Percentiles rank a stretch among this genome's conserved stretches.
Conservation (phyloP, 2,329 filamentous ascomycete species). For the Triangularia setosa region DNA sequence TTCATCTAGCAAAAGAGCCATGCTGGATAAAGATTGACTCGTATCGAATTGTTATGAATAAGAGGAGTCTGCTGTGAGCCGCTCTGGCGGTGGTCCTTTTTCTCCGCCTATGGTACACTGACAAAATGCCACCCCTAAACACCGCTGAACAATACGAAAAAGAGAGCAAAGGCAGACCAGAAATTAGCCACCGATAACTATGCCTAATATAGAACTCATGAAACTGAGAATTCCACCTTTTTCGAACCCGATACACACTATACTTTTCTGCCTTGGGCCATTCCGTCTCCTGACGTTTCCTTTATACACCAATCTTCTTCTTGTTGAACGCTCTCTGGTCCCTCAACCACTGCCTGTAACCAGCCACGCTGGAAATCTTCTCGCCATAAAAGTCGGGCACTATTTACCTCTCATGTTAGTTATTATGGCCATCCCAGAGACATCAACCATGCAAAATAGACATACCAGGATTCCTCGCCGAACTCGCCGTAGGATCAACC, state of each 20-base stretch:
- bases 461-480: constrained; percentile 76
- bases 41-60: not conserved
- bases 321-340: constrained; percentile 96
- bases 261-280: constrained; percentile 39
- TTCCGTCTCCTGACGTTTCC: constrained; percentile 37
- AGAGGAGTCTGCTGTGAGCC: constrained; percentile 20
- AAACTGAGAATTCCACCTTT: not conserved
- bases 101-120: constrained; percentile 21
- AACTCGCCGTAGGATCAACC: constrained; percentile 85
- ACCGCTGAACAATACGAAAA: constrained; percentile 7
- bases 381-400: constrained; percentile 98
- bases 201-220: not conserved
- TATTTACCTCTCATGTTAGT: constrained; percentile 24
- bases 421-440: not conserved
- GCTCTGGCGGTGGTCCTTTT: constrained; percentile 12
- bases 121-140: constrained; percentile 14
- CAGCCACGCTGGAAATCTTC: constrained; percentile 90
- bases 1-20: constrained; percentile 39
- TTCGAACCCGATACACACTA: not conserved
- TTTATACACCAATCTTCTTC: constrained; percentile 58
- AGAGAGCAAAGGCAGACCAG: constrained; percentile 2
- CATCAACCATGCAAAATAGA: constrained; percentile 2
- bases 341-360: constrained; percentile 93
- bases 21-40: not conserved
- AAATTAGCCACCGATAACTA: not conserved